Percentiles rank a stretch among this genome's conserved stretches.
Evolutionary conservation across 106 monocot species (phyloP).

Genomic region (Dendrobium huoshanense): DNA sequence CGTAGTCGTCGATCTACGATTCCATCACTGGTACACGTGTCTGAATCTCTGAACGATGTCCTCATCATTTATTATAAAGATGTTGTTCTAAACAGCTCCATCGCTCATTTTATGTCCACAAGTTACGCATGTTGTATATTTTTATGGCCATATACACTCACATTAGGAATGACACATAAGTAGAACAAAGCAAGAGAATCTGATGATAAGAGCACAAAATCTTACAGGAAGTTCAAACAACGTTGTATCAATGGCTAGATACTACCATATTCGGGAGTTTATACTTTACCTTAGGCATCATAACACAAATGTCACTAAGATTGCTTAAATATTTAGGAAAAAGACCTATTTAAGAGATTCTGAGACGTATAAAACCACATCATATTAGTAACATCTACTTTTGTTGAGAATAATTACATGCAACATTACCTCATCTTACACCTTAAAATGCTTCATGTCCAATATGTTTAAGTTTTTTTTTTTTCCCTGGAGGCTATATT

Average conservation of each 20-base stretch:
- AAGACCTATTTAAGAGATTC: neutral
- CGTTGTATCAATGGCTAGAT: no score
- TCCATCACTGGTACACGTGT: no score
- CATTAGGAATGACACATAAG: no score
- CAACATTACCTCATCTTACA: neutral
- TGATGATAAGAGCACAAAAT: no score
- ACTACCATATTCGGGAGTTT: no score
- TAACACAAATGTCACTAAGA: neutral
- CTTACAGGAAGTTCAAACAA: no score
- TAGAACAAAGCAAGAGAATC: no score
- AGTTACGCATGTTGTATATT: no score
- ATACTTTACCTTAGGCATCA: neutral
- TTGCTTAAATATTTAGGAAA: neutral
- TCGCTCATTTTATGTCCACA: no score
- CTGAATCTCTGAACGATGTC: no score
- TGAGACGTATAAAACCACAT: neutral
- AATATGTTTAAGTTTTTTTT: neutral
- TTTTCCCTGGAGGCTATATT: neutral
- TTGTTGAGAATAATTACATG: neutral
- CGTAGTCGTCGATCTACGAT: no score
- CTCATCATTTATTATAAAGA: neutral
- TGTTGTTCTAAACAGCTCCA: neutral
- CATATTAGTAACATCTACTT: neutral
- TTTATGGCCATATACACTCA: no score
- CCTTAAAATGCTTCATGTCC: neutral